Conservation (phyloP, 228 moss, liverwort and hornwort species). For the Sphagnum fallax region DNA sequence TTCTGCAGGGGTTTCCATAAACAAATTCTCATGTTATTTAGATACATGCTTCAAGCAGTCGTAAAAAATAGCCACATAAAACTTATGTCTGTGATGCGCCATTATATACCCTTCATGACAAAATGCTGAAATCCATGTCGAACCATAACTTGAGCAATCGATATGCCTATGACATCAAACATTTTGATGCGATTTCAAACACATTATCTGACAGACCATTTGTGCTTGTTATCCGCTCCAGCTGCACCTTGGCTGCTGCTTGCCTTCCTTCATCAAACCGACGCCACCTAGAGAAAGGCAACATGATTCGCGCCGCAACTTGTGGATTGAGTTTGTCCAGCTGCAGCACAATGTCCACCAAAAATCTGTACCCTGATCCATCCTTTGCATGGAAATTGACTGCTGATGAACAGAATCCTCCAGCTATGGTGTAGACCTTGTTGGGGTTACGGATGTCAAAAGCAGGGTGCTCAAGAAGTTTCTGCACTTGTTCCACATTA, state of each 20-base stretch:
- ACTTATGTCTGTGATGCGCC: no score
- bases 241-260: constrained; percentile 45
- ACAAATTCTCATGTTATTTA: no score
- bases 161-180: constrained; percentile 20
- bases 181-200: constrained; percentile 41
- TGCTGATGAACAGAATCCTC: constrained; percentile 69
- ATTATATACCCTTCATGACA: no score
- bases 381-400: constrained; percentile 78
- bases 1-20: no score
- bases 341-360: constrained; percentile 71
- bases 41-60: no score
- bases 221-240: constrained; percentile 34
- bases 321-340: constrained; percentile 87
- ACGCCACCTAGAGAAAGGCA: constrained; percentile 70
- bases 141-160: no score
- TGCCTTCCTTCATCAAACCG: constrained; percentile 71
- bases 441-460: constrained; percentile 83
- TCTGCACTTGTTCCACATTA: constrained; percentile 62
- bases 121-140: no score
- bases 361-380: constrained; percentile 76
- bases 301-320: constrained; percentile 87
- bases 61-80: no score
- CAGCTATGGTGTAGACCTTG: constrained; percentile 83
- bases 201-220: constrained; percentile 38
- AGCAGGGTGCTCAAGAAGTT: constrained; percentile 68